phyloP scores from a whole-genome alignment of 768 basidiomycete genomes.

The Boletus sp. region DNA sequence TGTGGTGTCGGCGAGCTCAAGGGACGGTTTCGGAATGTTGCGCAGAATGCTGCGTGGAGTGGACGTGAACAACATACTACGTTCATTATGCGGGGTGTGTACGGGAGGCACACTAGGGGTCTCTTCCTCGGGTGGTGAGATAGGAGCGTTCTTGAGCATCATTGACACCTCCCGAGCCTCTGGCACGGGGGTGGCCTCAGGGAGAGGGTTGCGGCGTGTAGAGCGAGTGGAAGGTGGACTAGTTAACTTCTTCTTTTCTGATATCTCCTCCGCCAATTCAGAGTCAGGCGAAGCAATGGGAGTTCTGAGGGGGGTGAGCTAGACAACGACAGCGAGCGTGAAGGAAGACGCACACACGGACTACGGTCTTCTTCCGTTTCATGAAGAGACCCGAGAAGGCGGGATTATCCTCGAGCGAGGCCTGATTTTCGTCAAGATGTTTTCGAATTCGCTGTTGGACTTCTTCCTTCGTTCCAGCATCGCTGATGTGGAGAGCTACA shows the following conservation, averaged over 20 bases:
- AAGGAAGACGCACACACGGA: conserved; percentile 11
- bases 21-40: conserved; percentile 18
- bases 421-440: conserved; percentile 56
- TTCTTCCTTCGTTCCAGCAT: conserved; percentile 63
- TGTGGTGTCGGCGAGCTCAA: conserved; percentile 22
- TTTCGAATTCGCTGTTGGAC: conserved; percentile 59
- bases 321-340: background rate
- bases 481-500: conserved; percentile 47
- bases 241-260: conserved; percentile 14
- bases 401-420: conserved; percentile 54
- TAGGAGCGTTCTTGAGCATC: conserved; percentile 45
- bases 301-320: conserved; percentile 5
- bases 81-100: conserved; percentile 21
- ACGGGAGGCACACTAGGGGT: background rate
- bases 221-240: conserved; percentile 22
- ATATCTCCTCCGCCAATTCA: conserved; percentile 10
- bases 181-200: conserved; percentile 48
- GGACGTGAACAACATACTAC: conserved; percentile 16
- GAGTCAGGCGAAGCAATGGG: conserved; percentile 19
- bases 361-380: conserved; percentile 36
- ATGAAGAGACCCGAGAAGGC: conserved; percentile 54
- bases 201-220: conserved; percentile 18
- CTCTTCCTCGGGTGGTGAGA: conserved; percentile 36
- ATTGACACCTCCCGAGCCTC: conserved; percentile 52
- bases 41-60: conserved; percentile 30